These are phyloP conservation scores for Vigna radiata DNA, from an alignment of 306 rosid species.

Conservation along the genomic window DNA sequence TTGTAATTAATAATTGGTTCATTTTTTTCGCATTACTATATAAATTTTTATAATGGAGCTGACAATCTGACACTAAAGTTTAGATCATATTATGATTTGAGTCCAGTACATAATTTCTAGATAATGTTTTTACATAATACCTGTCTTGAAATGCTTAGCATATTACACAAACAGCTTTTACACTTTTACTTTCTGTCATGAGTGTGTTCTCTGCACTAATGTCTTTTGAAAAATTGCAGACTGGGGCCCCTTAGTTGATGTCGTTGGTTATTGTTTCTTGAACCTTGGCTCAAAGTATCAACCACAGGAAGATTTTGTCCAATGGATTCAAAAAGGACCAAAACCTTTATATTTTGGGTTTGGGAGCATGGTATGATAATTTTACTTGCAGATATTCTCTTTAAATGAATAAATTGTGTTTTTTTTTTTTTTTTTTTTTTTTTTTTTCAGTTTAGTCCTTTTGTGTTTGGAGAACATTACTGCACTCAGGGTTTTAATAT, in stretches of 20 bases:
- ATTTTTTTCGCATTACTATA: background rate
- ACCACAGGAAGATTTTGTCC: constrained; percentile 68
- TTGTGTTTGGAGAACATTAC: constrained; percentile 10
- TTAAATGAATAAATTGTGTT: background rate
- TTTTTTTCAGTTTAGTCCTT: background rate
- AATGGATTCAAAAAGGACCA: constrained; percentile 72
- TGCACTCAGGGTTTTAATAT: background rate
- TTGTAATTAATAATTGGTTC: constrained; percentile 6
- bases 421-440: background rate
- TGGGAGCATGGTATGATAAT: constrained; percentile 86
- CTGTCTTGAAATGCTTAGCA: background rate
- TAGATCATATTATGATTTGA: background rate
- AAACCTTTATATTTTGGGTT: constrained; percentile 86
- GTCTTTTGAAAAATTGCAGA: constrained; percentile 56
- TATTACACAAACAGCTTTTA: background rate
- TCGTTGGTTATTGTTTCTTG: constrained; percentile 86
- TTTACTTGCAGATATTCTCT: constrained; percentile 30
- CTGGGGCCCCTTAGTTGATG: constrained; percentile 88
- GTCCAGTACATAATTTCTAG: background rate
- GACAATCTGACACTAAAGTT: background rate
- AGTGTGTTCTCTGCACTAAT: constrained; percentile 35
- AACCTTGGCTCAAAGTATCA: constrained; percentile 77
- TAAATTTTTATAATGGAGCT: constrained; percentile 14
- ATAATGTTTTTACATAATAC: background rate
- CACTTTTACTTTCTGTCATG: constrained; percentile 6